Evolutionary conservation across 495 filamentous ascomycete species (phyloP), one percentile per base, ranked within the genome.

Genomic region (Talaromyces nanjingensis): DNA sequence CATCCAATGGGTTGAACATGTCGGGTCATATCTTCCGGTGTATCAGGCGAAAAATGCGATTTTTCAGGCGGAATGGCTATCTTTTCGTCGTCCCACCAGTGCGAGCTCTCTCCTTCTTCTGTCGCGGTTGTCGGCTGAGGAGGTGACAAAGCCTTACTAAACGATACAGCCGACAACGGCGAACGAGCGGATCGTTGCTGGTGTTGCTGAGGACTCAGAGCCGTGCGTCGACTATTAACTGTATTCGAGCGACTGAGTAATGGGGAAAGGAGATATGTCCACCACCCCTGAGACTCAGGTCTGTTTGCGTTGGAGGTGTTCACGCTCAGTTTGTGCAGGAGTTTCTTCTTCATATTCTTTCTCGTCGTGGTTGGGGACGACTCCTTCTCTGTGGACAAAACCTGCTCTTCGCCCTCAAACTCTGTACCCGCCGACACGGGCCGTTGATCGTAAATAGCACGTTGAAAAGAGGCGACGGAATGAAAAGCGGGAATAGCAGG

Each of bases 241-340:
- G 77, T 76, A 65, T 73, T 79, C 12, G 78, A 77, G 5, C 76
- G 70, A 20, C 79, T 74, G 47, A 86, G 69, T 62, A 96, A 88
- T 0, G 92, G 92, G 1, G 91, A 92, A 2, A 87, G 87, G 49
- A 96, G 83, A 64, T 89, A 83, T 65, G 90, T 92, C 92, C 92
- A 97, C 92, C 92, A 97, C 11, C 91, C 91, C 39, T 84, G 82
- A 4, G 91, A 91, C 39, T 83, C 77, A 11, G 82, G 81, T 53
- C 85, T 81, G 45, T 82, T 83, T 6, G 74, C 69, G 45, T 83
- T 72, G 11, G 78, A 81, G 39, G 63, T 63, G 52, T 74, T 79
- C 55, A 75, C 72, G 65, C 70, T 81, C 33, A 72, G 65, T 57
- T 67, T 72, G 64, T 64, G 72, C 22, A 66, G 75, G 39, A 60